A percentile compares a stretch with the other conserved stretches of the same genome.
Evolutionary conservation across 805 yeast species (phyloP).

Genomic region (Candida coquimbonensis): DNA sequence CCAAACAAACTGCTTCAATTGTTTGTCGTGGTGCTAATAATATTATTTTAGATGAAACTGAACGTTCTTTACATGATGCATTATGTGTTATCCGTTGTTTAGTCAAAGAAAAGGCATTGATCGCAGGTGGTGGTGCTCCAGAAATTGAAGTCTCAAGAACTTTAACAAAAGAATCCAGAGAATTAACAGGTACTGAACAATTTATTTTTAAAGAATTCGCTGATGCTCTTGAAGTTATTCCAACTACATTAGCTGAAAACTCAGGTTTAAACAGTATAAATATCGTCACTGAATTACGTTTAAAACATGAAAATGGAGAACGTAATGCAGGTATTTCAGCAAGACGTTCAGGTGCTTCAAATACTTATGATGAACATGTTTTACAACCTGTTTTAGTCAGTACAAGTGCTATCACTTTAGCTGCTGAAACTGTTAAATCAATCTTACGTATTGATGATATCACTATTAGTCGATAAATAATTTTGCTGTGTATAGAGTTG

Average conservation of each 20-base stretch:
- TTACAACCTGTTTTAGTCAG: conserved; percentile 93
- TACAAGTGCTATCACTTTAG: conserved; percentile 89
- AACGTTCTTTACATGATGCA: conserved; percentile 95
- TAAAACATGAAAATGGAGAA: conserved; percentile 87
- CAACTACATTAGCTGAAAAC: conserved; percentile 92
- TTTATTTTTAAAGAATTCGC: conserved; percentile 49
- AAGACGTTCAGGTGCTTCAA: conserved; percentile 87
- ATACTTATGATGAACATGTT: conserved; percentile 89
- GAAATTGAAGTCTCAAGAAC: conserved; percentile 97
- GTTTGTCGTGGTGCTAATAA: conserved; percentile 93
- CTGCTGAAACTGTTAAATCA: conserved; percentile 94
- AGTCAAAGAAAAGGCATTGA: conserved; percentile 84
- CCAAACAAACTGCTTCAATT: conserved; percentile 76
- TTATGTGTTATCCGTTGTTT: conserved; percentile 81
- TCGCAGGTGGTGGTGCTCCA: conserved; percentile 99
- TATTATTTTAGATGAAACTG: conserved; percentile 90
- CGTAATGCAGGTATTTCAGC: conserved; percentile 93
- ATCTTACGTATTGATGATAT: conserved; percentile 96
- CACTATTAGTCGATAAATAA: conserved; percentile 68
- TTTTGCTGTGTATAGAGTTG: not conserved
- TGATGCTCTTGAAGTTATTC: conserved; percentile 86
- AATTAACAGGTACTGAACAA: conserved; percentile 87
- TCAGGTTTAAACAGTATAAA: conserved; percentile 96
- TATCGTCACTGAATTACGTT: conserved; percentile 82
- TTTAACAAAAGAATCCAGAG: conserved; percentile 85